Evolutionary conservation across 202 grass and related monocot genomes (phyloP).

Genomic region (Carex arenaria): DNA sequence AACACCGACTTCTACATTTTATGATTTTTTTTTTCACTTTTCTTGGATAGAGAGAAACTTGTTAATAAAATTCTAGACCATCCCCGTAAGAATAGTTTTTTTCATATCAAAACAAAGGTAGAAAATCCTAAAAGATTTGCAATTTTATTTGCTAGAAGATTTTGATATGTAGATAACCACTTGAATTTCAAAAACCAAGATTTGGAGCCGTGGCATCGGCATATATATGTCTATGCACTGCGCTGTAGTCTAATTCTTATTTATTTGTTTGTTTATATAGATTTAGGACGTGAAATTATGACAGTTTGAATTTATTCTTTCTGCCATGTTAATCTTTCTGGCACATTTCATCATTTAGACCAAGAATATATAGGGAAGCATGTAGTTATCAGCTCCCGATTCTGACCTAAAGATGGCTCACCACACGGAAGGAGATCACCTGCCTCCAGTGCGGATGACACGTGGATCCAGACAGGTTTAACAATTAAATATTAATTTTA

Average conservation of each 20-base stretch:
- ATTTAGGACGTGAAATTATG: background rate
- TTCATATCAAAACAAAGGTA: background rate
- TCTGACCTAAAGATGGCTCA: background rate
- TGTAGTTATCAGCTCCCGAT: background rate
- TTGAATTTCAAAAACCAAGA: background rate
- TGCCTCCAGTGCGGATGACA: too few relatives aligned
- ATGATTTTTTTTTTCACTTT: background rate
- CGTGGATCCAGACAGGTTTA: too few relatives aligned
- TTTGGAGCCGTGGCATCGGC: background rate
- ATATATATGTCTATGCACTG: too few relatives aligned
- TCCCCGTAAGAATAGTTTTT: background rate
- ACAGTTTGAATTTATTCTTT: background rate
- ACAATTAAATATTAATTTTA: too few relatives aligned
- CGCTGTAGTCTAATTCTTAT: too few relatives aligned
- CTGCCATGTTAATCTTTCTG: background rate
- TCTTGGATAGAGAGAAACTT: background rate
- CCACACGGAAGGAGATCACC: too few relatives aligned
- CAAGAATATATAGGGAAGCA: background rate
- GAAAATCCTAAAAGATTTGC: background rate
- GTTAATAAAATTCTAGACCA: background rate
- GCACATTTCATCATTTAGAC: background rate
- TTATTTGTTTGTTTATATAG: background rate
- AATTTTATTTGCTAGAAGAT: background rate
- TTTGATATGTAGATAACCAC: background rate
- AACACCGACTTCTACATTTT: background rate